Evolutionary conservation across 208 protist species (phyloP).

Genomic region (Acanthamoeba quina): DNA sequence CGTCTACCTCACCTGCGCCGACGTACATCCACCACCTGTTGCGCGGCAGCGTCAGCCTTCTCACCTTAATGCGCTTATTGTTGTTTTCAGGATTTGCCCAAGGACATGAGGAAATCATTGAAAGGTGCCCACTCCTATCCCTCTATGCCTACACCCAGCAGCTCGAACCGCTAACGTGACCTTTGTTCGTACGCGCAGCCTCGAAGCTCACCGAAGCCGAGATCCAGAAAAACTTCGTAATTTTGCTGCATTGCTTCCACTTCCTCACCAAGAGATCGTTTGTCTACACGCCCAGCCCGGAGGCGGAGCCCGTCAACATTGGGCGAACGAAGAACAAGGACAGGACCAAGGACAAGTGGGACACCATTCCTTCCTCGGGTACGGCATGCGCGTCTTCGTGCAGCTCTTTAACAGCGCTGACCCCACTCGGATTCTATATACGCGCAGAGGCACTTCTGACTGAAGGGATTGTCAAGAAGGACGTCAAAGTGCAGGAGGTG

Average conservation of each 20-base stretch:
- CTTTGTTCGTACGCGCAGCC: neutral
- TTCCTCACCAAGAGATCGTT: constrained; percentile 73
- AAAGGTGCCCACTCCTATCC: constrained; percentile 1
- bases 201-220: constrained; percentile 62
- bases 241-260: constrained; percentile 68
- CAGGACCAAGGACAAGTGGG: neutral
- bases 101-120: constrained; percentile 56
- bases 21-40: neutral
- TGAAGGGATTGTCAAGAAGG: constrained; percentile 67
- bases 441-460: neutral
- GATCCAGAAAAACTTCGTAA: constrained; percentile 42
- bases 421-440: neutral
- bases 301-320: constrained; percentile 22
- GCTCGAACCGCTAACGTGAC: neutral
- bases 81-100: constrained; percentile 35
- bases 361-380: constrained; percentile 30
- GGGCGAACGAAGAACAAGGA: constrained; percentile 61
- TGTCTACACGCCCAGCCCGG: constrained; percentile 45
- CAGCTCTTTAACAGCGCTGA: neutral
- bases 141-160: neutral
- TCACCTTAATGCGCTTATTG: neutral
- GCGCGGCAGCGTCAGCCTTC: neutral
- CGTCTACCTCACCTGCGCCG: constrained; percentile 55
- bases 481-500: constrained; percentile 70
- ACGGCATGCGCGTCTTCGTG: neutral